These are phyloP conservation scores for Remersonia thermophila DNA, from an alignment of 2,329 filamentous ascomycete species.

Conservation along the genomic window DNA sequence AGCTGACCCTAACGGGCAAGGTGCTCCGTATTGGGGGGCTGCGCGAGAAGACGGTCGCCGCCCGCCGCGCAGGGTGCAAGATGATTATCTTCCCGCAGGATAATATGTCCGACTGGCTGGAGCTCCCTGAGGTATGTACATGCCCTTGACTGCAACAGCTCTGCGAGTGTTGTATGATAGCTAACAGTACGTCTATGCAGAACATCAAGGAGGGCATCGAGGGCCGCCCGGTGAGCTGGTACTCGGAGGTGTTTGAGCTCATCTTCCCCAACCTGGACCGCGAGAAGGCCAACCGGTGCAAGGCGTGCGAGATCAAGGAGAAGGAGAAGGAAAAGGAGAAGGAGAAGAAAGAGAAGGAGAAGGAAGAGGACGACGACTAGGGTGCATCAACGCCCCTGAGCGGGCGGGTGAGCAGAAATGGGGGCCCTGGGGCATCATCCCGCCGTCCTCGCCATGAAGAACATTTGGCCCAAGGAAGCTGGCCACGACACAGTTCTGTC, in stretches of 20 bases:
- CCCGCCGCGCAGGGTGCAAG: conserved; percentile 79
- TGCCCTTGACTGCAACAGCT: no score
- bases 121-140: conserved; percentile 86
- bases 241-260: conserved; percentile 81
- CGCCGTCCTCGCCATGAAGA: no score
- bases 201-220: conserved; percentile 97
- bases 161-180: no score
- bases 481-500: no score
- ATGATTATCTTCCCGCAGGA: conserved; percentile 91
- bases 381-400: conserved; percentile 32
- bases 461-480: no score
- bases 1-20: conserved; percentile 93
- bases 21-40: conserved; percentile 88
- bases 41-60: conserved; percentile 94
- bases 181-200: conserved; percentile 37
- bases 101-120: conserved; percentile 93
- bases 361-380: conserved; percentile 33
- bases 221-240: conserved; percentile 86
- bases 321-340: conserved; percentile 30
- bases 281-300: conserved; percentile 63
- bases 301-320: conserved; percentile 43
- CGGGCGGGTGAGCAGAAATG: no score
- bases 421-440: no score
- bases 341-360: conserved; percentile 39
- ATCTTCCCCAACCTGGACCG: conserved; percentile 75